phyloP scores from a whole-genome alignment of 2,329 filamentous ascomycete genomes.

The Pseudogymnoascus sp. region DNA sequence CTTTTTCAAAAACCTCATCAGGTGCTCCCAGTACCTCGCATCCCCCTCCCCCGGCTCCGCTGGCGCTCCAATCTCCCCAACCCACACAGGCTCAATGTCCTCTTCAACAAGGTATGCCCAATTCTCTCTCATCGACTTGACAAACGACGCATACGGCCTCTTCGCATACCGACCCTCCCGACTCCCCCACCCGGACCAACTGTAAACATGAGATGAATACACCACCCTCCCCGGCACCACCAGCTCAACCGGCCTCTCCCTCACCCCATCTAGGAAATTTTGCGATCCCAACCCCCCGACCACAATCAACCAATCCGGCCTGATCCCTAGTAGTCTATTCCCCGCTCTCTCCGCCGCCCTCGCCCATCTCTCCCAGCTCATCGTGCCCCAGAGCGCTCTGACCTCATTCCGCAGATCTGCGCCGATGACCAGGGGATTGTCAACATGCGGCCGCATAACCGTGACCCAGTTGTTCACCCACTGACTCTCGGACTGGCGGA shows the following conservation, averaged over 20 bases:
- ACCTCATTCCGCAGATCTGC: constrained; percentile 63
- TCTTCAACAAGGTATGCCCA: constrained; percentile 56
- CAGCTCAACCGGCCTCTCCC: constrained; percentile 47
- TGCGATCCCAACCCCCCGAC: constrained; percentile 60
- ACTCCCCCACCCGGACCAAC: constrained; percentile 62
- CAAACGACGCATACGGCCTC: constrained; percentile 54
- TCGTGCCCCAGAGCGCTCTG: constrained; percentile 59
- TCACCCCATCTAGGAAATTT: constrained; percentile 53
- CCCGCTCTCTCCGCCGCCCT: constrained; percentile 54
- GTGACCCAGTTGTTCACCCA: constrained; percentile 61
- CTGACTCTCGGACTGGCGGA: constrained; percentile 54
- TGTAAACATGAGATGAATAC: constrained; percentile 61
- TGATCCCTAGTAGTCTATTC: constrained; percentile 50
- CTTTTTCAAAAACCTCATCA: constrained; percentile 48
- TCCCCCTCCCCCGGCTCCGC: constrained; percentile 45
- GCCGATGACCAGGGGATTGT: constrained; percentile 55
- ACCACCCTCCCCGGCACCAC: constrained; percentile 48
- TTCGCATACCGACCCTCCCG: constrained; percentile 50
- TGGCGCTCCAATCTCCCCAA: constrained; percentile 58
- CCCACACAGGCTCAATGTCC: constrained; percentile 54
- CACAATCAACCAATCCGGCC: constrained; percentile 56
- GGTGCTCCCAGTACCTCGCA: constrained; percentile 56
- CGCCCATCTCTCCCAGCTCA: constrained; percentile 58
- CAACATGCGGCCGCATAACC: constrained; percentile 50
- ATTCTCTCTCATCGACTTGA: constrained; percentile 51